Evolutionary conservation across 257 asterid species (phyloP), one percentile per base, ranked within the genome.

Genomic region (Eustoma russellianum): DNA sequence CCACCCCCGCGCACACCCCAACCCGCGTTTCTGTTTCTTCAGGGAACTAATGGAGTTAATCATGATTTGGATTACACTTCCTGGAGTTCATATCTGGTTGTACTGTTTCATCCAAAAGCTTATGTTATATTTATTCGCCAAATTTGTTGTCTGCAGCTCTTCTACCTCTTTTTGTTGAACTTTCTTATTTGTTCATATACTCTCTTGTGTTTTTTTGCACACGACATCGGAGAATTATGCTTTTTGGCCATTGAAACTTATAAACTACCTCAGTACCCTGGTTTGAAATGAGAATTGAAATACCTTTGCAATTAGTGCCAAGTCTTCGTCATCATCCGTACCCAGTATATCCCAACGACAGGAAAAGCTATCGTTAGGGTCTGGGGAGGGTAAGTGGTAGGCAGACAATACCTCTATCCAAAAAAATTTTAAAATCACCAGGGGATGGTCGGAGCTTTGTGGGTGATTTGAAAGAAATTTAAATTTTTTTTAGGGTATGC

Each of bases 71-170:
- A 64, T 33, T n/a, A n/a, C n/a, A n/a, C n/a, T n/a, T n/a, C n/a
- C n/a, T n/a, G n/a, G n/a, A n/a, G n/a, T n/a, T n/a, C 19, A 55
- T 65, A 33, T 52, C 34, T 63, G 40, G 38, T 16, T 48, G 46
- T 41, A 63, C 68, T 63, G 68, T 63, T 63, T 15, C 62, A 63
- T 63, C 62, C 46, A n/a, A 55, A 63, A 47, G 47, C 35, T 44
- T 52, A 40, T 19, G 41, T 48, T 57, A 46, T n/a, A 6, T 60
- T 28, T 30, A 41, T 60, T 60, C 3, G 44, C 46, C 30, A 30
- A 3, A 4, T 41, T 14, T 55, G 15, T 52, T 33, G 5, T 52
- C 40, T 28, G n/a, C n/a, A n/a, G n/a, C 5, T 53, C 54, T 14
- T 45, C n/a, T n/a, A n/a, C 5, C 6, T 30, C 33, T 52, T 46